These are phyloP conservation scores for Podochytrium sp. DNA, from an alignment of 192 early-diverging fungal genomes.

Conservation along the genomic window DNA sequence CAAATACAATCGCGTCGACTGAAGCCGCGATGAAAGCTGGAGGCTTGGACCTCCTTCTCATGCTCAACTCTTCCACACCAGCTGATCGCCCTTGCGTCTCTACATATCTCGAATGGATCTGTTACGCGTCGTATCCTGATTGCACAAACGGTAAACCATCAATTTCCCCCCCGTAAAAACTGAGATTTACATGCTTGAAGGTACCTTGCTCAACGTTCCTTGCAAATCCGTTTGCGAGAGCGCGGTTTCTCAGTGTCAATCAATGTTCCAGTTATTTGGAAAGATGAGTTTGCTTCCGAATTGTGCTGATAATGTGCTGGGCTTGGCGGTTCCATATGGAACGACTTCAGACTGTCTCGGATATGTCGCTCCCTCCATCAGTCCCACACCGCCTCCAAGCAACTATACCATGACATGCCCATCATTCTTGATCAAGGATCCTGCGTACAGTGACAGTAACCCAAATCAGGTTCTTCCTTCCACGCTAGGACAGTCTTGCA, in stretches of 20 bases:
- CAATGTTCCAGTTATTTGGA: background rate
- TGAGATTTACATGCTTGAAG: background rate
- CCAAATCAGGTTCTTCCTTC: no score
- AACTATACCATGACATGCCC: no score
- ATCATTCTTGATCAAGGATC: no score
- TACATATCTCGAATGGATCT: no score
- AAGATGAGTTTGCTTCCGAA: background rate
- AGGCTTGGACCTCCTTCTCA: background rate
- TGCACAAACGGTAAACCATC: background rate
- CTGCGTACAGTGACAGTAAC: no score
- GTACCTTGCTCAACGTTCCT: background rate
- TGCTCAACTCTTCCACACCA: background rate
- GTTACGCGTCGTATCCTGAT: background rate
- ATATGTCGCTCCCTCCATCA: no score
- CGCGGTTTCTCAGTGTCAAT: background rate
- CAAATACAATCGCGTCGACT: background rate
- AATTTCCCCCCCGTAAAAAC: background rate
- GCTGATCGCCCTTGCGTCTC: background rate
- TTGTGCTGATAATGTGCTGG: no score
- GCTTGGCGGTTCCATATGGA: no score
- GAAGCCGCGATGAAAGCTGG: background rate
- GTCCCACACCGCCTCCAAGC: no score
- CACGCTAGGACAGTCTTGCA: no score
- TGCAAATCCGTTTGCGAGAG: slow-evolving; percentile 1
- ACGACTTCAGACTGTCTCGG: no score